A percentile compares a stretch with the other conserved stretches of the same genome.
Conservation (phyloP, 106 monocot genomes). For the Dendrobium huoshanense region DNA sequence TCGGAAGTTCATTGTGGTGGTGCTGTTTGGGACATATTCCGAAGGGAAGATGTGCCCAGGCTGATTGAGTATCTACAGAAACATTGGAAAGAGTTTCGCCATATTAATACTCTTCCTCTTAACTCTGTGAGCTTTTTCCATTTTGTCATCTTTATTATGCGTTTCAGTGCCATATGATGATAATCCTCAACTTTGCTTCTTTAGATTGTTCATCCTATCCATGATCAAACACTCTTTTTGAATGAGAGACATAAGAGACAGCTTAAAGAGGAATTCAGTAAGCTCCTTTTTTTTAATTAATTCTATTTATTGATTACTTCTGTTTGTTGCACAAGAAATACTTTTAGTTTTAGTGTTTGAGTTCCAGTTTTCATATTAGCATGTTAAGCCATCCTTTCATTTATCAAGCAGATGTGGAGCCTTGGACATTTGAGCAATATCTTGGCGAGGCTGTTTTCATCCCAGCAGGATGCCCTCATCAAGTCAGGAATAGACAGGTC, state of each 20-base stretch:
- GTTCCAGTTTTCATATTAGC: constrained; percentile 1
- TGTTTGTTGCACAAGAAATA: background rate
- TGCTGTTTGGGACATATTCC: constrained; percentile 56
- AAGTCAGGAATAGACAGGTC: constrained; percentile 36
- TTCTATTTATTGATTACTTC: background rate
- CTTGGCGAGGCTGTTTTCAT: constrained; percentile 43
- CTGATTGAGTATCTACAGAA: constrained; percentile 26
- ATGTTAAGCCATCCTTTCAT: background rate
- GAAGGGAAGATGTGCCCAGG: constrained; percentile 38
- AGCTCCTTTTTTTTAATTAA: constrained; percentile 6
- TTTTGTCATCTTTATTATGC: background rate
- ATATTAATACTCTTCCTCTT: constrained; percentile 29
- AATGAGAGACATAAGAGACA: constrained; percentile 35
- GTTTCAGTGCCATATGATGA: background rate
- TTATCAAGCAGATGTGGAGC: constrained; percentile 24
- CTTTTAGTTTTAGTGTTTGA: background rate
- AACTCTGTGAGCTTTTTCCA: constrained; percentile 20
- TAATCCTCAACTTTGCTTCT: background rate
- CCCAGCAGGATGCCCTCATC: constrained; percentile 43
- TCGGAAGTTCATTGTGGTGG: constrained; percentile 21
- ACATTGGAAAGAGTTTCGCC: constrained; percentile 38
- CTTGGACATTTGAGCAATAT: constrained; percentile 42
- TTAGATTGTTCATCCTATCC: constrained; percentile 47
- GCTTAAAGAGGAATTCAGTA: constrained; percentile 43
- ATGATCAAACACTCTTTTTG: constrained; percentile 45